Percentiles rank a stretch among this genome's conserved stretches.
These are phyloP conservation scores for Tolypocladium ovalisporum DNA, from an alignment of 2,329 filamentous ascomycete species.

Conservation along the genomic window DNA sequence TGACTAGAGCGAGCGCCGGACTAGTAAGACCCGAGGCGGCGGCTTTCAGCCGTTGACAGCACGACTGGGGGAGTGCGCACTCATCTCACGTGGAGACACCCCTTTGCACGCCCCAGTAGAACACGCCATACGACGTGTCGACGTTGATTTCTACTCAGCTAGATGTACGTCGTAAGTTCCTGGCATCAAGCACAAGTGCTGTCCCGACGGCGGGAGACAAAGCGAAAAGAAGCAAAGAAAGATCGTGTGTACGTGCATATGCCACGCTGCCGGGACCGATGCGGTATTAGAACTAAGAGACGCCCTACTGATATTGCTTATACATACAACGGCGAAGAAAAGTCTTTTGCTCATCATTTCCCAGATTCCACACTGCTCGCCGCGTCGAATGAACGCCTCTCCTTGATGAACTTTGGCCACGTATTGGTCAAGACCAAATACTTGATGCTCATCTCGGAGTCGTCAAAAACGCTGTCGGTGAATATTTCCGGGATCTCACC, in stretches of 20 bases:
- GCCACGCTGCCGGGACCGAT: background rate
- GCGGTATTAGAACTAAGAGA: background rate
- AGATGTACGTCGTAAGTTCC: background rate
- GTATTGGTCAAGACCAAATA: constrained; percentile 60
- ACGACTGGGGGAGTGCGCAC: background rate
- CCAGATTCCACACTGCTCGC: constrained; percentile 5
- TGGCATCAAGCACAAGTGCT: background rate
- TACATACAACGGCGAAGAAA: background rate
- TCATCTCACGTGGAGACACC: background rate
- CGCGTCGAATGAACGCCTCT: constrained; percentile 22
- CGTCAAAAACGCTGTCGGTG: constrained; percentile 44
- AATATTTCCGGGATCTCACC: constrained; percentile 42
- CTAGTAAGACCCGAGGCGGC: background rate
- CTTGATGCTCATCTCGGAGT: constrained; percentile 49
- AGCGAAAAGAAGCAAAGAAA: background rate
- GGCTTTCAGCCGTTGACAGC: background rate
- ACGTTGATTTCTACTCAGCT: background rate
- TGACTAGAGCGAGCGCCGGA: background rate
- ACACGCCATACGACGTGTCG: background rate
- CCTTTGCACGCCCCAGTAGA: background rate
- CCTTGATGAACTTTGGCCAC: constrained; percentile 49
- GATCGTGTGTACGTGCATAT: background rate
- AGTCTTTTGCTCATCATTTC: background rate
- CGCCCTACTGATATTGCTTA: background rate
- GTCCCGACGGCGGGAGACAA: background rate